Evolutionary conservation across 2,329 filamentous ascomycete genomes (phyloP).

Genomic region (Nannizzia gypsea): DNA sequence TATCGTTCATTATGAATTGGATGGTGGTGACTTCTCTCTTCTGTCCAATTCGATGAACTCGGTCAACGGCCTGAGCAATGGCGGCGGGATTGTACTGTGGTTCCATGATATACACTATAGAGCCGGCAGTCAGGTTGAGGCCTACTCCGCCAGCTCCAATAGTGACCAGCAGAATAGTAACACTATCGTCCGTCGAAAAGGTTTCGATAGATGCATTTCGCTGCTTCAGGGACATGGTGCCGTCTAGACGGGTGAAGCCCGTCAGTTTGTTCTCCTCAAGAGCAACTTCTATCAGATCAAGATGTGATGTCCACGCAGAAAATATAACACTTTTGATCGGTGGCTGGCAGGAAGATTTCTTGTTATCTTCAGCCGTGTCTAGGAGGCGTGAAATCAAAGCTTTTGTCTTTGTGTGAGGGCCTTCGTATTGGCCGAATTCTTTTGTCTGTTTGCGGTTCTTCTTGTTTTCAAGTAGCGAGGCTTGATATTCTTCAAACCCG

Average conservation of each 20-base stretch:
- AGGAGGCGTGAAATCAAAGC: conserved; percentile 67
- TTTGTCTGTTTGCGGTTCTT: conserved; percentile 42
- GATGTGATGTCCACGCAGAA: conserved; percentile 88
- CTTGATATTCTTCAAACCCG: conserved; percentile 37
- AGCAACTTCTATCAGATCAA: conserved; percentile 82
- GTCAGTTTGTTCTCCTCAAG: conserved; percentile 46
- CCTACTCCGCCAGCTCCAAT: conserved; percentile 87
- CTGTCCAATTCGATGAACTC: conserved; percentile 83
- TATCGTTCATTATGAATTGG: conserved; percentile 77
- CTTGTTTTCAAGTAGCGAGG: conserved; percentile 47
- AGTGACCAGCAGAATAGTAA: conserved; percentile 78
- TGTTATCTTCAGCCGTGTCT: conserved; percentile 44
- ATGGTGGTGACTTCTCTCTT: conserved; percentile 77
- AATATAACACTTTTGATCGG: conserved; percentile 92
- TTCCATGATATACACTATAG: conserved; percentile 91
- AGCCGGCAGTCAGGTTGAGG: conserved; percentile 77
- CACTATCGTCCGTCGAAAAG: conserved; percentile 59
- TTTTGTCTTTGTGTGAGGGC: conserved; percentile 84
- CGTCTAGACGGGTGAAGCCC: conserved; percentile 70
- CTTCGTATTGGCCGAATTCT: conserved; percentile 56
- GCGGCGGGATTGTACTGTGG: conserved; percentile 94
- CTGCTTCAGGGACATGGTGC: conserved; percentile 66
- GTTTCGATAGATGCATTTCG: conserved; percentile 63
- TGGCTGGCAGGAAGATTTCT: conserved; percentile 46
- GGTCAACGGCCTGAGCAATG: conserved; percentile 87